phyloP scores from a whole-genome alignment of 768 basidiomycete genomes.

The Pulveroboletus sp. region DNA sequence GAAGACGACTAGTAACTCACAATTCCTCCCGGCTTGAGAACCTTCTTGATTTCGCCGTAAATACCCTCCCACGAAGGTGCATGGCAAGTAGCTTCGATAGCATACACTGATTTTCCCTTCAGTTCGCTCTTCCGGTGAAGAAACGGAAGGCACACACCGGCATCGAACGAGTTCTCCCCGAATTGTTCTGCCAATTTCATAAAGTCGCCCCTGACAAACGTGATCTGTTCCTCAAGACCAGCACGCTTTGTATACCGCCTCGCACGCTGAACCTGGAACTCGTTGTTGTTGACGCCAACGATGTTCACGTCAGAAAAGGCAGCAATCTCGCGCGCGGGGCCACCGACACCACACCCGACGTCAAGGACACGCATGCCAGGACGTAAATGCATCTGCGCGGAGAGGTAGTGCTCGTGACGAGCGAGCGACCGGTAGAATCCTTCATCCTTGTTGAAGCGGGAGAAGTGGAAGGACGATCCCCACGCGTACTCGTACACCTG shows the following conservation, averaged over 20 bases:
- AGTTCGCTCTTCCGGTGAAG: no score
- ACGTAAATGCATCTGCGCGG: constrained; percentile 75
- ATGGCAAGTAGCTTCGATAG: constrained; percentile 97
- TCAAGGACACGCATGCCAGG: constrained; percentile 96
- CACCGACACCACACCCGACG: constrained; percentile 97
- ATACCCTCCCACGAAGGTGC: constrained; percentile 95
- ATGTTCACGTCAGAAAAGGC: constrained; percentile 83
- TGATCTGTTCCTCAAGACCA: constrained; percentile 71
- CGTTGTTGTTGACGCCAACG: constrained; percentile 92
- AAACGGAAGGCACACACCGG: constrained; percentile 59
- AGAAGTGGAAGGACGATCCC: constrained; percentile 92
- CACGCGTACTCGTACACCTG: constrained; percentile 94
- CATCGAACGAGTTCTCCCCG: constrained; percentile 91
- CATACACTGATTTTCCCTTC: constrained; percentile 61
- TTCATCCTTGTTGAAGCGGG: constrained; percentile 93
- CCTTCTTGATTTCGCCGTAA: constrained; percentile 88
- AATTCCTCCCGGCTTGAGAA: constrained; percentile 93
- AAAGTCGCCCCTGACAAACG: constrained; percentile 91
- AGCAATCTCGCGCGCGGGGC: constrained; percentile 94
- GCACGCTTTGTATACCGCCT: constrained; percentile 73
- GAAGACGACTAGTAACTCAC: constrained; percentile 45
- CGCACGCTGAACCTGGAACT: constrained; percentile 89
- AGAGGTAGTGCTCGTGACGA: constrained; percentile 97
- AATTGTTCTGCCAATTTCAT: constrained; percentile 92
- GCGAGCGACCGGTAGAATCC: constrained; percentile 66